Percentiles rank a stretch among this genome's conserved stretches.
Conservation (phyloP, 192 early-diverging fungal species). For the Dimargaris xerosporica region DNA sequence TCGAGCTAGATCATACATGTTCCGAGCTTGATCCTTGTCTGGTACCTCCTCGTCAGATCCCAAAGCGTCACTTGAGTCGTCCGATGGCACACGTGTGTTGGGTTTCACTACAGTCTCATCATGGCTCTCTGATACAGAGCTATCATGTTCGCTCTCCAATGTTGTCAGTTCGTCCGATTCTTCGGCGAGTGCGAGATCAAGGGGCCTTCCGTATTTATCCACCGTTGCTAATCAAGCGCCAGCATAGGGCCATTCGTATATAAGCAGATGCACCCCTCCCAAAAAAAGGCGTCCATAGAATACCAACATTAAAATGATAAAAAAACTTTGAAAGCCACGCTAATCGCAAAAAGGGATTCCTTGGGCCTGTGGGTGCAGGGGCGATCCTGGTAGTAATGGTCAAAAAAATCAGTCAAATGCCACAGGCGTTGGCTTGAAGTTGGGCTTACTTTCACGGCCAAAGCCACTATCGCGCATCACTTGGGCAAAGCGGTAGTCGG, state of each 20-base stretch:
- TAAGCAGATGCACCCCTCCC: too few relatives aligned
- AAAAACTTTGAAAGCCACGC: too few relatives aligned
- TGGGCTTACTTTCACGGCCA: background rate
- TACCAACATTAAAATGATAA: too few relatives aligned
- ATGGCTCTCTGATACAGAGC: background rate
- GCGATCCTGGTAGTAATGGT: background rate
- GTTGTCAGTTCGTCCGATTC: background rate
- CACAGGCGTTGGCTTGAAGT: background rate
- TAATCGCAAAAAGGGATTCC: too few relatives aligned
- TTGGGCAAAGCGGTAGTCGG: background rate
- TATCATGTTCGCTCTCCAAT: background rate
- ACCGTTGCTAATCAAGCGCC: too few relatives aligned
- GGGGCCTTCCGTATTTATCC: too few relatives aligned
- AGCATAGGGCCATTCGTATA: too few relatives aligned
- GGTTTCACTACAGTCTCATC: background rate
- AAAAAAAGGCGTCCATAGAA: too few relatives aligned
- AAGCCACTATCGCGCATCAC: background rate
- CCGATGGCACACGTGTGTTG: background rate
- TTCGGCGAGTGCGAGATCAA: too few relatives aligned
- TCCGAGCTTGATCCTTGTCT: background rate
- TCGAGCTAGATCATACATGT: slow-evolving; percentile 53
- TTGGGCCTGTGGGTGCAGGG: background rate
- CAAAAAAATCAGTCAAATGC: background rate
- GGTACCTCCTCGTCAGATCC: background rate
- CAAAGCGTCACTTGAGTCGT: background rate